Base-by-base conservation (phyloP, 345 rosid species). In the Arabidopsis suecica region DNA sequence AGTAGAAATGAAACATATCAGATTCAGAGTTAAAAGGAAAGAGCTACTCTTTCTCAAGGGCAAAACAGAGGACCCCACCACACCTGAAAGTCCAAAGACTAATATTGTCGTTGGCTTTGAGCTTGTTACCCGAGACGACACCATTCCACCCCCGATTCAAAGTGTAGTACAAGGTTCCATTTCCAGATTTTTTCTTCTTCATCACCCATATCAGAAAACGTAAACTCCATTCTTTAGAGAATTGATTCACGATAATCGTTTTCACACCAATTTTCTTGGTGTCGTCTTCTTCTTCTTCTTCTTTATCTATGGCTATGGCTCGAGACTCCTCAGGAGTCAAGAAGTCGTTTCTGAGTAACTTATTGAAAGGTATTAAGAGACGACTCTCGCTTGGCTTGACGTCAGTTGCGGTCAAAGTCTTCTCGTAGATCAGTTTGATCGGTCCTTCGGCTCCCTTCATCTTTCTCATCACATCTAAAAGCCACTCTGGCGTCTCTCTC, bases 61-160 rank as follows among this genome's bases (percentile, higher is more conserved):
- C 66, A 65, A 74, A 66, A 4, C 42, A 74, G 67, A 57, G 67
- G 7, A 30, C 7, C 34, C 14, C 44, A 13, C 23, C 44, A 16
- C 33, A 66, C 60, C 72, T 47, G 13, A 66, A 74, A 37, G 30
- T 36, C 78, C 78, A 74, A 56, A 74, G 16, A 65, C 72, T 38
- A 25, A 74, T 20, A 9, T 22, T 2, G 32, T 47, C 40, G 0
- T 7, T 14, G 1, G 5, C 34, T 48, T 42, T 6, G 42, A 74
- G 48, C 7, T 58, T 23, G 5, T 10, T 58, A 13, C 42, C 22
- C 3, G 12, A 3, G 30, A 74, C 73, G 18, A 66, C 22, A 8
- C 23, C 23, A 34, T 74, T 74, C 78, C 78, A 73, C 0, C 64
- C 77, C 18, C 30, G 16, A 7, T 32, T 74, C 65, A 66, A 74